These are phyloP conservation scores for Mycena leptocephala DNA, from an alignment of 768 basidiomycete genomes.

Conservation along the genomic window DNA sequence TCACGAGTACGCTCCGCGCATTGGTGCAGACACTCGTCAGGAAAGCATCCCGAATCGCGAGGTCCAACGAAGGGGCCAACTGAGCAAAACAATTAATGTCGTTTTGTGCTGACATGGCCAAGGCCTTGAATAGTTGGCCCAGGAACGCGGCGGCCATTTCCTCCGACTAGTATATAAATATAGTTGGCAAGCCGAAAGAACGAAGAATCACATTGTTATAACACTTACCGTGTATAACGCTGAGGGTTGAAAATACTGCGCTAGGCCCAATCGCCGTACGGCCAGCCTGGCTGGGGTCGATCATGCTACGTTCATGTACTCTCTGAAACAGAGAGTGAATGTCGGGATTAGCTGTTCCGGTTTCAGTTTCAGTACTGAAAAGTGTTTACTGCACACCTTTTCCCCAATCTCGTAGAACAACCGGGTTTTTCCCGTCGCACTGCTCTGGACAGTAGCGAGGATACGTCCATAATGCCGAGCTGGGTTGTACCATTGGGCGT, in stretches of 20 bases:
- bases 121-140: neutral
- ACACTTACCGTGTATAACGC: neutral
- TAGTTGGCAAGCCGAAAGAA: neutral
- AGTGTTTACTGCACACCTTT: neutral
- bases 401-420: neutral
- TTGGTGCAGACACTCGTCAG: neutral
- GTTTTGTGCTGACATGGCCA: neutral
- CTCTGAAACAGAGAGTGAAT: neutral
- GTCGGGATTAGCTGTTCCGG: neutral
- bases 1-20: no score
- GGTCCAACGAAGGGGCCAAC: neutral
- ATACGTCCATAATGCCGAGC: neutral
- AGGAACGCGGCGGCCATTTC: neutral
- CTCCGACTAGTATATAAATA: neutral
- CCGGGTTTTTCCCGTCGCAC: neutral
- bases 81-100: neutral
- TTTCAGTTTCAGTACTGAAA: neutral
- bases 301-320: neutral
- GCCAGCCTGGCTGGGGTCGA: slow-evolving; percentile 4
- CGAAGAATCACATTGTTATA: neutral
- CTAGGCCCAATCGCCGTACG: neutral
- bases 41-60: neutral
- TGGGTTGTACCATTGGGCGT: neutral
- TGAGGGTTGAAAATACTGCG: neutral
- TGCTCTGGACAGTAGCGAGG: neutral